Evolutionary conservation across 768 basidiomycete genomes (phyloP).

Genomic region (Dentipellis fragilis): DNA sequence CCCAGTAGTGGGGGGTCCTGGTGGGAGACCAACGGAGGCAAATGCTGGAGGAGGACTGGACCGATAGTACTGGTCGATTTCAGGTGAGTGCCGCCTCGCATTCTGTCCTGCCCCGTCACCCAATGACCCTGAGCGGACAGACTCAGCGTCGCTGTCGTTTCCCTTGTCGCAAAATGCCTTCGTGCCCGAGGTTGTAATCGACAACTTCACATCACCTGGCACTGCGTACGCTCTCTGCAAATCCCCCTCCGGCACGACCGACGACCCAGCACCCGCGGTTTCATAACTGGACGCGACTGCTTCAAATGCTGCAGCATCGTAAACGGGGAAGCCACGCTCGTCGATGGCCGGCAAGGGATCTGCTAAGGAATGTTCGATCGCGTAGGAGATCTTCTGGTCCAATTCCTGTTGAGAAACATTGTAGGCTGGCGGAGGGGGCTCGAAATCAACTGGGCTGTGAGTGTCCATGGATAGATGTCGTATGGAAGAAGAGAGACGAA

Average conservation of each 20-base stretch:
- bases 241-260: neutral
- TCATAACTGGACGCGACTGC: conserved; percentile 2
- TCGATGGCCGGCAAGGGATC: neutral
- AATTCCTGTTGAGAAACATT: conserved; percentile 7
- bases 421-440: conserved; percentile 11
- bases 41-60: conserved; percentile 21
- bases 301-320: conserved; percentile 8
- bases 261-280: neutral
- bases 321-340: conserved; percentile 8
- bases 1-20: conserved; percentile 12
- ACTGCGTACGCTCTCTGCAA: neutral
- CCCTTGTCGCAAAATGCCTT: neutral
- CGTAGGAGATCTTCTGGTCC: conserved; percentile 6
- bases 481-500: neutral
- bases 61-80: conserved; percentile 23
- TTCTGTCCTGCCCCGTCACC: too few relatives aligned
- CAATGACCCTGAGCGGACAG: conserved; percentile 9
- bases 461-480: neutral
- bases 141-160: conserved; percentile 24
- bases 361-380: conserved; percentile 1
- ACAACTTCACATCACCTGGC: neutral
- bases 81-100: too few relatives aligned
- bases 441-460: neutral
- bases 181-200: neutral
- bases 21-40: neutral